Conservation (phyloP, 2,329 filamentous ascomycete species). For the Microcera coccophila region DNA sequence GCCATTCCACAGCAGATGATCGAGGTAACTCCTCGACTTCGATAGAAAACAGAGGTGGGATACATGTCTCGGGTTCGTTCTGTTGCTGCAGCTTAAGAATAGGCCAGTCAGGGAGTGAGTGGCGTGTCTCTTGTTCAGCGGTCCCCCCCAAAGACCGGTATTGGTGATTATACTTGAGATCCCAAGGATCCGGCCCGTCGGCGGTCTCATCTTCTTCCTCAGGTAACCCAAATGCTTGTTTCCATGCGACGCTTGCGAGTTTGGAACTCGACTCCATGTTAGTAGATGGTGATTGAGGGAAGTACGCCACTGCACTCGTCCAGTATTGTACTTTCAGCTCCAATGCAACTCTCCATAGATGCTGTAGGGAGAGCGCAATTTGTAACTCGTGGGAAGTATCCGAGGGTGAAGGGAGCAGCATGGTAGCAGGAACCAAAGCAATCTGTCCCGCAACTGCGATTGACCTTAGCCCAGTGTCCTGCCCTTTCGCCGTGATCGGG, state of each 20-base stretch:
- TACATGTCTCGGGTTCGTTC: constrained; percentile 31
- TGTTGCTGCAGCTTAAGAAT: constrained; percentile 38
- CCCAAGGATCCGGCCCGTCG: constrained; percentile 63
- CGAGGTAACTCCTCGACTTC: constrained; percentile 76
- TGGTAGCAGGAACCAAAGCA: constrained; percentile 74
- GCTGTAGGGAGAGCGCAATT: constrained; percentile 73
- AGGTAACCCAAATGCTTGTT: constrained; percentile 36
- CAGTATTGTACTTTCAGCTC: constrained; percentile 71
- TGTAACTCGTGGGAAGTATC: constrained; percentile 51
- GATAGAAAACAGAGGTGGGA: constrained; percentile 68
- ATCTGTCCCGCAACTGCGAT: constrained; percentile 87
- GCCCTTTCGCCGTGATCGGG: constrained; percentile 22
- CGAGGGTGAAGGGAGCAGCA: constrained; percentile 53
- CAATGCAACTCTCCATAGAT: constrained; percentile 77
- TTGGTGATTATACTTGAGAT: constrained; percentile 54
- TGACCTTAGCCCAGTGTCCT: constrained; percentile 26
- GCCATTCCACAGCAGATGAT: constrained; percentile 77
- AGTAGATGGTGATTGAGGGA: constrained; percentile 44
- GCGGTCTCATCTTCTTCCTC: constrained; percentile 48
- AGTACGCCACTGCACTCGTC: constrained; percentile 71
- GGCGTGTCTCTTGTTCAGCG: constrained; percentile 21
- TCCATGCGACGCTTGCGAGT: constrained; percentile 48
- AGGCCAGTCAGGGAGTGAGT: constrained; percentile 49
- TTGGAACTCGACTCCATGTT: constrained; percentile 34
- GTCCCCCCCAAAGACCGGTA: constrained; percentile 41